A percentile compares a stretch with the other conserved stretches of the same genome.
Evolutionary conservation across 768 basidiomycete genomes (phyloP).

Genomic region (Kwoniella shandongensis): DNA sequence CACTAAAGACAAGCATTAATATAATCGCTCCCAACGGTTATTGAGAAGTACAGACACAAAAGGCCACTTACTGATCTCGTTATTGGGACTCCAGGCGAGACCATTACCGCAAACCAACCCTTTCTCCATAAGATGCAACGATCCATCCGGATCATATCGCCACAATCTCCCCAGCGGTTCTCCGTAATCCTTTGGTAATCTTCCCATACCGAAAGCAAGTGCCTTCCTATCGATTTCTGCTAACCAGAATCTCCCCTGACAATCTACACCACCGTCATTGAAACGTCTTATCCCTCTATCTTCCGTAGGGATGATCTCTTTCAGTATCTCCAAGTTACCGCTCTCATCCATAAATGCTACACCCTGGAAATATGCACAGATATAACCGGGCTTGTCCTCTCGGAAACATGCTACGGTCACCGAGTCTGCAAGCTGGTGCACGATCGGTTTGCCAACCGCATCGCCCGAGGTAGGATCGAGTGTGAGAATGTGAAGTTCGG

Average conservation of each 20-base stretch:
- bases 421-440: slow-evolving; percentile 22
- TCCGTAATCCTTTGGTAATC: slow-evolving; percentile 20
- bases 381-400: slow-evolving; percentile 23
- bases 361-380: slow-evolving; percentile 26
- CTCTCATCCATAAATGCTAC: slow-evolving; percentile 27
- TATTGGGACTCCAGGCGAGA: slow-evolving; percentile 29
- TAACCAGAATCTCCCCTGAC: slow-evolving; percentile 26
- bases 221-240: slow-evolving; percentile 31
- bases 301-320: slow-evolving; percentile 28
- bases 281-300: slow-evolving; percentile 22
- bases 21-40: too few species aligned
- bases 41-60: too few species aligned
- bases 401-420: slow-evolving; percentile 30
- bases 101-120: slow-evolving; percentile 31
- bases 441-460: slow-evolving; percentile 5
- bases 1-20: too few species aligned
- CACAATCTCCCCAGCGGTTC: slow-evolving; percentile 21
- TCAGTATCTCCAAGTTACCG: slow-evolving; percentile 21
- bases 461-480: slow-evolving; percentile 17
- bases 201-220: slow-evolving; percentile 14
- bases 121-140: slow-evolving; percentile 25
- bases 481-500: slow-evolving; percentile 24
- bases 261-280: slow-evolving; percentile 30
- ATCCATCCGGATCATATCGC: slow-evolving; percentile 26
- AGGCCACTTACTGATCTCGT: slow-evolving; percentile 21